Evolutionary conservation across 129 eudicot species (phyloP).

Genomic region (Tagetes patula): DNA sequence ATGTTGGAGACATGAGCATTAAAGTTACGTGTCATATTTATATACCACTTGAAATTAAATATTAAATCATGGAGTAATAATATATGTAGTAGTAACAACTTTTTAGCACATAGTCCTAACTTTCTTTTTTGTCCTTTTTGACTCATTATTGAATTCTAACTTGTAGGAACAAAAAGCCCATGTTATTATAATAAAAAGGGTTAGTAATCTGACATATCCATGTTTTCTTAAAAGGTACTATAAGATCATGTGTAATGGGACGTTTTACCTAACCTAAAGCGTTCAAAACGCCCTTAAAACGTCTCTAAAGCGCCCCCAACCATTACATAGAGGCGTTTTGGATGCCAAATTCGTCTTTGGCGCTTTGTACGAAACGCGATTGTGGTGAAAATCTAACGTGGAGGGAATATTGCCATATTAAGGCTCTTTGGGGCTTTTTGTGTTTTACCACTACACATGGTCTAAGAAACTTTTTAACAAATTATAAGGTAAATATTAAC

Average conservation of each 20-base stretch:
- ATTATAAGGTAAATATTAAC: no score
- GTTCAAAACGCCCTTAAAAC: no score
- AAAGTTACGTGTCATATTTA: conserved; percentile 27
- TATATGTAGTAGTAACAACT: conserved; percentile 26
- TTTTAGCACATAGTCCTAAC: conserved; percentile 32
- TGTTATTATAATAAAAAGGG: not conserved
- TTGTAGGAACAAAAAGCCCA: not conserved
- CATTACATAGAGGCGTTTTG: no score
- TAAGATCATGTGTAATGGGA: not conserved
- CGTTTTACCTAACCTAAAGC: no score
- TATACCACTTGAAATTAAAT: conserved; percentile 35
- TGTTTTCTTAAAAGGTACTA: not conserved
- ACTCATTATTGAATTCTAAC: conserved; percentile 26
- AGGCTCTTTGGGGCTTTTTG: no score
- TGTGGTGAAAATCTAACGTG: no score
- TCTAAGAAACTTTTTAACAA: no score
- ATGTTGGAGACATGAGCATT: conserved; percentile 35
- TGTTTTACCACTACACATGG: no score
- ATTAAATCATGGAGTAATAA: conserved; percentile 29
- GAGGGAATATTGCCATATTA: no score
- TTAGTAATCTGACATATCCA: conserved; percentile 3
- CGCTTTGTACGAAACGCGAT: no score
- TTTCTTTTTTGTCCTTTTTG: conserved; percentile 35
- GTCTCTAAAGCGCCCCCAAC: no score
- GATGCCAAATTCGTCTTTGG: no score